Evolutionary conservation across 768 basidiomycete species (phyloP).

Genomic region (Amanita phalloides): DNA sequence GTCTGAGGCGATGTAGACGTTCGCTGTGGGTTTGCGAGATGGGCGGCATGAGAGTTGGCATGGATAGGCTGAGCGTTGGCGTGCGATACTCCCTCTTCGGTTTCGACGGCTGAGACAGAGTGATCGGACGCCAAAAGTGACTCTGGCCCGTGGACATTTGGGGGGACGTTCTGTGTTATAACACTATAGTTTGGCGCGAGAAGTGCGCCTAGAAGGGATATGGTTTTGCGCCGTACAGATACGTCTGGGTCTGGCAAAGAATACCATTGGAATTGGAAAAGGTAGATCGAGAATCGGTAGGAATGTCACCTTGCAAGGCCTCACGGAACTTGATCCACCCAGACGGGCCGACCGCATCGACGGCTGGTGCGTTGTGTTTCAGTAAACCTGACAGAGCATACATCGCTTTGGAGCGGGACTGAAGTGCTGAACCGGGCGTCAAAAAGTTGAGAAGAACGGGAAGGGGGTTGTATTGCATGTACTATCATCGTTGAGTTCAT

Average conservation of each 20-base stretch:
- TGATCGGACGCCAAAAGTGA: constrained; percentile 9
- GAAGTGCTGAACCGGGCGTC: constrained; percentile 36
- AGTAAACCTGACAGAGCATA: constrained; percentile 72
- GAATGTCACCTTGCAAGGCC: constrained; percentile 47
- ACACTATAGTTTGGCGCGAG: constrained; percentile 35
- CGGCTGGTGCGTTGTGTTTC: constrained; percentile 67
- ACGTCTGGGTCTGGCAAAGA: constrained; percentile 58
- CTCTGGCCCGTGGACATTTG: constrained; percentile 15
- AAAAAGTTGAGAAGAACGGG: constrained; percentile 54
- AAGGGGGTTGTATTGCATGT: constrained; percentile 55
- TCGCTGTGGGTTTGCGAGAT: constrained; percentile 44
- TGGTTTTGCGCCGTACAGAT: constrained; percentile 63
- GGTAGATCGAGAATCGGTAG: neutral
- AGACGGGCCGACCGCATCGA: constrained; percentile 35
- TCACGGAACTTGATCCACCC: constrained; percentile 59
- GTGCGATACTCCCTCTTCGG: constrained; percentile 6
- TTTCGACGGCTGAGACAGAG: neutral
- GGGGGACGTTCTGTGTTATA: constrained; percentile 10
- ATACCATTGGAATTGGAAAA: neutral
- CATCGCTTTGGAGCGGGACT: constrained; percentile 67
- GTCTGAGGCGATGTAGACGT: constrained; percentile 39
- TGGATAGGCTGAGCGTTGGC: constrained; percentile 31
- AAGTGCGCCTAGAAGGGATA: constrained; percentile 67
- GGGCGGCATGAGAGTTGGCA: constrained; percentile 62
- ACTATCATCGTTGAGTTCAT: constrained; percentile 24